Percentiles rank a stretch among this genome's conserved stretches.
These are phyloP conservation scores for Pseudopyricularia javanii DNA, from an alignment of 2,329 filamentous ascomycete genomes.

Conservation along the genomic window DNA sequence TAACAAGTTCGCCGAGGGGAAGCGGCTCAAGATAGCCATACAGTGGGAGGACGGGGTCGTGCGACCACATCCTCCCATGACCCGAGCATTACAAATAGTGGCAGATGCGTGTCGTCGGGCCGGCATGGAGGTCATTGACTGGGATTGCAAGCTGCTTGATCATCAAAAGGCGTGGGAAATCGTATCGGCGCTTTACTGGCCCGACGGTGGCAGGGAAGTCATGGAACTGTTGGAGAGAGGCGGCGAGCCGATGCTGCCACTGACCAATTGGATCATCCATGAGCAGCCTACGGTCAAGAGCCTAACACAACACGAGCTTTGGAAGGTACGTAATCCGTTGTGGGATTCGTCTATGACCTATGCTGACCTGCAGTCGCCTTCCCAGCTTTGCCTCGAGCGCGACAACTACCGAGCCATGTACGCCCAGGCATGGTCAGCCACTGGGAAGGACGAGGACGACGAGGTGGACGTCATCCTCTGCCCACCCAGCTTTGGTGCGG, in stretches of 20 bases:
- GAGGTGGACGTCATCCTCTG: conserved; percentile 23
- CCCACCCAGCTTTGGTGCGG: conserved; percentile 22
- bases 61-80: conserved; percentile 52
- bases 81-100: conserved; percentile 37
- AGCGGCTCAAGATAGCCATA: conserved; percentile 43
- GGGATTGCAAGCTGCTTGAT: neutral
- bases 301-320: conserved; percentile 26
- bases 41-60: conserved; percentile 55
- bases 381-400: conserved; percentile 6
- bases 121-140: conserved; percentile 13
- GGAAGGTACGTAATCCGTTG: conserved; percentile 10
- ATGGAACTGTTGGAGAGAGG: conserved; percentile 10
- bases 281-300: conserved; percentile 26
- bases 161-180: conserved; percentile 15
- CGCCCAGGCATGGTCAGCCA: conserved; percentile 17
- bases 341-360: neutral
- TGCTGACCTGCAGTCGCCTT: neutral
- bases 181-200: conserved; percentile 30
- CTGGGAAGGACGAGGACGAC: conserved; percentile 8
- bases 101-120: conserved; percentile 13
- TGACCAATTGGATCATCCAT: conserved; percentile 36
- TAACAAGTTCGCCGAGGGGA: conserved; percentile 6
- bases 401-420: conserved; percentile 20
- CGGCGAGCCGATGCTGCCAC: conserved; percentile 9
- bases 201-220: conserved; percentile 21